Conservation (phyloP, 2,329 filamentous ascomycete species). For the Cytospora mali region DNA sequence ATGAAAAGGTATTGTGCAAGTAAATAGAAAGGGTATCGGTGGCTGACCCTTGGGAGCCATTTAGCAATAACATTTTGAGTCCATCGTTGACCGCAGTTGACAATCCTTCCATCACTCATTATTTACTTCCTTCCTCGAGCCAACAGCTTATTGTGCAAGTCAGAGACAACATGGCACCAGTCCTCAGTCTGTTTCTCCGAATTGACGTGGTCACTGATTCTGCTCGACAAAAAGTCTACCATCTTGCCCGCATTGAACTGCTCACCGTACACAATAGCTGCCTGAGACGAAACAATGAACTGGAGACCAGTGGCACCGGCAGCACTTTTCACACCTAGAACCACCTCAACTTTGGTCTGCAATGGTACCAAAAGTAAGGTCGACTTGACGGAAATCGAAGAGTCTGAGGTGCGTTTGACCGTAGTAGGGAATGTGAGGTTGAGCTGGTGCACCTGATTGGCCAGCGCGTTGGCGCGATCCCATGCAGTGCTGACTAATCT, state of each 20-base stretch:
- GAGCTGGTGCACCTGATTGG: constrained; percentile 63
- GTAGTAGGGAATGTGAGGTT: constrained; percentile 66
- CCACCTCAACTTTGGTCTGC: constrained; percentile 69
- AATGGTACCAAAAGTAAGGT: constrained; percentile 65
- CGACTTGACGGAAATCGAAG: constrained; percentile 62
- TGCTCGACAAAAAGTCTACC: constrained; percentile 66
- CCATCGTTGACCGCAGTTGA: not conserved
- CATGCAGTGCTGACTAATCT: constrained; percentile 63
- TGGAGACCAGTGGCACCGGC: constrained; percentile 53
- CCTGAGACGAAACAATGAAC: constrained; percentile 56
- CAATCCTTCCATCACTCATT: not conserved
- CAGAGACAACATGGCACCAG: constrained; percentile 60
- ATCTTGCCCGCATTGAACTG: constrained; percentile 76
- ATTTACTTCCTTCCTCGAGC: constrained; percentile 55
- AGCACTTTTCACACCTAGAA: constrained; percentile 56
- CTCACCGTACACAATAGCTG: constrained; percentile 75
- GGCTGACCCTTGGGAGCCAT: not conserved
- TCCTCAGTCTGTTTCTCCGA: constrained; percentile 41
- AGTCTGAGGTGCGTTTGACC: constrained; percentile 65
- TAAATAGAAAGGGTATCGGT: not conserved
- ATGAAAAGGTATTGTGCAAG: not conserved
- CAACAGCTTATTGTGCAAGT: constrained; percentile 58
- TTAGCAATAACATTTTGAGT: not conserved
- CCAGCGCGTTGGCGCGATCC: constrained; percentile 63
- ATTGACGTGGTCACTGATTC: constrained; percentile 47